Evolutionary conservation across 306 rosid species (phyloP), one percentile per base, ranked within the genome.

Genomic region (Lupinus albus): DNA sequence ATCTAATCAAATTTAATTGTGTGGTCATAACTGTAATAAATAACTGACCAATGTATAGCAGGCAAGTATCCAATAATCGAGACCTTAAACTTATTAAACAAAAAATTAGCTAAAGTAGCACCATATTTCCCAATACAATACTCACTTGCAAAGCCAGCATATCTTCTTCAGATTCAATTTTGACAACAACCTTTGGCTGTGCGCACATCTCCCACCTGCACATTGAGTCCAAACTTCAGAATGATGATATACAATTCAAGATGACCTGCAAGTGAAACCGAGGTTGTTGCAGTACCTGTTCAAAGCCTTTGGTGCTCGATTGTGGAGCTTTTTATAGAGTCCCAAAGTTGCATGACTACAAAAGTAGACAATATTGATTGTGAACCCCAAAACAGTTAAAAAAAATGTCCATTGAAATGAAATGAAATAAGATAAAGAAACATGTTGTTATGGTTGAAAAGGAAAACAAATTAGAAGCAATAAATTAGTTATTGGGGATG

Each of bases 131-230:
- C 39, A 3, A 53, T 44, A 13, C 14, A 41, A 58, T 41, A 62
- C 86, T 80, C 28, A 89, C 96, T 76, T 92, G 98, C 84, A 92
- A 79, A 68, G 83, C 80, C 51, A 93, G 82, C 93, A 93, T 88
- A 72, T 89, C 95, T 70, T 86, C 91, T 86, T 93, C 98, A 50
- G 89, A 81, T 76, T 93, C 98, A 51, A 88, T 88, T 82, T 93
- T 93, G 44, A 93, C 83, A 59, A 93, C 98, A 57, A 93, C 97
- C 84, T 93, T 93, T 8, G 98, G 98, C 67, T 93, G 98, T 0
- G 88, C 96, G 33, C 89, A 87, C 97, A 84, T 88, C 88, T 93
- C 98, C 98, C 93, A 92, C 78, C 98, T 93, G 84, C 79, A 71
- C 41, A 77, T 77, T 30, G 20, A 75, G n/a, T n/a, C n/a, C 11